Base-by-base conservation (phyloP, 352 stramenopile species). In the Lagenidium sp. region DNA sequence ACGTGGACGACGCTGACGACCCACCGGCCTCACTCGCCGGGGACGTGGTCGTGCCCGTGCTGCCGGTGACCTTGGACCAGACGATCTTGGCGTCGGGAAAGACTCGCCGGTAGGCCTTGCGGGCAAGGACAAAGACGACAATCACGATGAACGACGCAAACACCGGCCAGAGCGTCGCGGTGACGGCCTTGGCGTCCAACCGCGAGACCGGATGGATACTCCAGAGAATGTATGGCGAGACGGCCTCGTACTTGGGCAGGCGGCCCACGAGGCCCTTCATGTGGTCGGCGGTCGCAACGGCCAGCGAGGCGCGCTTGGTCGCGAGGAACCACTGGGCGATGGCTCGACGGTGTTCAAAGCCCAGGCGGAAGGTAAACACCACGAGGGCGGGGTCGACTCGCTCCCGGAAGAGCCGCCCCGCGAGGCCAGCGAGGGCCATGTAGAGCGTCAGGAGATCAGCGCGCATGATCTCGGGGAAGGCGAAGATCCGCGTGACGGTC, bases 191-290 rank as follows among this genome's bases (percentile, higher is more conserved):
- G 1, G 15, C 15, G 24, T 47, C 20, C 7, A 25, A 35, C 0
- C 2, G 1, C 1, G 23, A 3, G 10, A 55, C 11, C 5, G 7
- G 4, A 23, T 57, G 42, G 7, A 44, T 45, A 6, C 4, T 41
- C 7, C 55, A 62, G 15, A 62, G 49, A 2, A 52, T 40, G 54
- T 68, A 65, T 0, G 54, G 58, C 2, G 62, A 63, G 43, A 72
- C 53, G 8, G 28, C 15, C 28, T 13, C 8, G 34, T 39, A 39
- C 34, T 16, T 20, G 34, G 34, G 34, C 16, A 18, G 8, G n/a
- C n/a, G 8, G 12, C 7, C 34, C 8, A 39, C n/a, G 12, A 15
- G 12, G n/a, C n/a, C n/a, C 16, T 10, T 11, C 12, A 21, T 10
- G 34, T 39, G 20, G 34, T 39, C 34, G 16, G n/a, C 11, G 13